Conservation (phyloP, 2,329 filamentous ascomycete genomes). For the Penicillium olsonii region DNA sequence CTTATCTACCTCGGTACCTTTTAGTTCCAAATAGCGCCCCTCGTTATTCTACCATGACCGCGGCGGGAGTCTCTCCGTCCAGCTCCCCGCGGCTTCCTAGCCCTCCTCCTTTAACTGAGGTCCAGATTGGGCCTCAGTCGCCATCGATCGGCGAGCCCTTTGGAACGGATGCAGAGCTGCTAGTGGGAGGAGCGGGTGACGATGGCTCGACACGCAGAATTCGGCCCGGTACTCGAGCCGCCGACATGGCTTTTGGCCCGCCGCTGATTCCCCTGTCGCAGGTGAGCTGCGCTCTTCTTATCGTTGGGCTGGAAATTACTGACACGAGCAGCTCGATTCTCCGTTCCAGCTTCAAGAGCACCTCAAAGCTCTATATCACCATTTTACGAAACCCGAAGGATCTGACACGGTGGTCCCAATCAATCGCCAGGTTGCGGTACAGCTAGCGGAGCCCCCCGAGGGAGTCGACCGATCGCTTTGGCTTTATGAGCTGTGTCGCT, state of each 20-base stretch:
- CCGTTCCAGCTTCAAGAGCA: constrained; percentile 98
- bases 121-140: constrained; percentile 81
- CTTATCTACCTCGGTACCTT: constrained; percentile 16
- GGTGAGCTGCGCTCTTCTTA: constrained; percentile 53
- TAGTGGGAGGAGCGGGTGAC: constrained; percentile 61
- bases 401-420: constrained; percentile 68
- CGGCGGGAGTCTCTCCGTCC: constrained; percentile 54
- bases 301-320: constrained; percentile 3
- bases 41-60: constrained; percentile 40
- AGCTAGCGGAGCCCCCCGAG: constrained; percentile 76
- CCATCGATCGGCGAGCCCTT: constrained; percentile 64
- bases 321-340: constrained; percentile 74
- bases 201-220: constrained; percentile 80
- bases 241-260: constrained; percentile 89
- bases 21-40: constrained; percentile 15
- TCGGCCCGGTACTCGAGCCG: constrained; percentile 86
- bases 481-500: constrained; percentile 97
- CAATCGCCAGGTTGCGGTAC: constrained; percentile 70
- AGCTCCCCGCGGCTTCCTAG: constrained; percentile 92
- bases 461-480: constrained; percentile 85
- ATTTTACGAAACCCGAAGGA: constrained; percentile 66
- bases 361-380: constrained; percentile 85
- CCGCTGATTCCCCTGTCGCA: constrained; percentile 83
- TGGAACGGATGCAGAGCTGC: constrained; percentile 58
- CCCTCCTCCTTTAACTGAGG: constrained; percentile 91